A percentile compares a stretch with the other conserved stretches of the same genome.
phyloP scores from a whole-genome alignment of 2,329 filamentous ascomycete genomes.

The Fusarium nematophilum region DNA sequence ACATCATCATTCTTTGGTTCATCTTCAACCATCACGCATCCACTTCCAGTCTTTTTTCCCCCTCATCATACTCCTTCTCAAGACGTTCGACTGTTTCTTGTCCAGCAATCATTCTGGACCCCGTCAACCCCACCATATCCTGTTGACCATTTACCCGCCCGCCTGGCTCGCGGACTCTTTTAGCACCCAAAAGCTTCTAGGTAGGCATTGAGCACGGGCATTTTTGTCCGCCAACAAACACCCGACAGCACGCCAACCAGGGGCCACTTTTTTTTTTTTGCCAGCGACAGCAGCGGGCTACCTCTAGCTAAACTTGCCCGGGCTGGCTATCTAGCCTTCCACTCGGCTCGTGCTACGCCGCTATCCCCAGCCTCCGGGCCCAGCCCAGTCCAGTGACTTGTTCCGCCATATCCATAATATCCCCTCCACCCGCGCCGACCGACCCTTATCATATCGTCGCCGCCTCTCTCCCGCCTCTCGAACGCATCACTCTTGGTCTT shows the following conservation, averaged over 20 bases:
- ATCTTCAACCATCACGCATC: neutral
- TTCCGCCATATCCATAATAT: neutral
- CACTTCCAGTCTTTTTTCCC: neutral
- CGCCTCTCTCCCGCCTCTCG: neutral
- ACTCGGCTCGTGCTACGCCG: slow-evolving; percentile 19
- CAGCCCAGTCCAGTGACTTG: neutral
- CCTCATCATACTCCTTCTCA: slow-evolving; percentile 5
- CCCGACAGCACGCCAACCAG: neutral
- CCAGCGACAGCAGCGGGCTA: slow-evolving; percentile 5
- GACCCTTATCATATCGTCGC: slow-evolving; percentile 23
- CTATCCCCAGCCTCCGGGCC: slow-evolving; percentile 22
- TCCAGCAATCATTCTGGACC: too few relatives aligned
- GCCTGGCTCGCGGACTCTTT: slow-evolving; percentile 37
- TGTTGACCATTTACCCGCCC: slow-evolving; percentile 32
- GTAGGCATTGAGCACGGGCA: neutral
- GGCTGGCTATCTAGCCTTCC: too few relatives aligned
- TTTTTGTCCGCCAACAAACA: slow-evolving; percentile 10
- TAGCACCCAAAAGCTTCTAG: slow-evolving; percentile 8
- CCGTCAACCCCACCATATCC: slow-evolving; percentile 28
- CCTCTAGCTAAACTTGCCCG: neutral
- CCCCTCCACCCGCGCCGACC: slow-evolving; percentile 14
- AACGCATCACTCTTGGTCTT: neutral
- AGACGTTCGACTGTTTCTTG: neutral
- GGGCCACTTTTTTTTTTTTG: slow-evolving; percentile 11
- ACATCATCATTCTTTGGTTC: slow-evolving; percentile 4